Base-by-base conservation (phyloP, 208 protist genomes). In the Crithidia thermophila region DNA sequence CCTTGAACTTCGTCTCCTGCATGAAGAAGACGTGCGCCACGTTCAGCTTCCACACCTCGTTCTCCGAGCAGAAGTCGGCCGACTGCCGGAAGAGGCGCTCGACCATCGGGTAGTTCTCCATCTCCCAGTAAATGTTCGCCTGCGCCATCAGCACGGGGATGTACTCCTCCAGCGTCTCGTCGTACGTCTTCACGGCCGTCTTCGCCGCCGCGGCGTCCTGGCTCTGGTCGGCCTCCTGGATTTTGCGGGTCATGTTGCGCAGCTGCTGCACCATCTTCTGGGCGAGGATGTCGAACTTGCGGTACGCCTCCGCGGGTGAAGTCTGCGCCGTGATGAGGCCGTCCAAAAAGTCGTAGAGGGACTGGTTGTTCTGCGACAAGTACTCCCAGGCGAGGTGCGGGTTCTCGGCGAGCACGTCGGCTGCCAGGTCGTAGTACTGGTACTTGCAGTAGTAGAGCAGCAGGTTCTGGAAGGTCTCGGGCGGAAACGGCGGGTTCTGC, bases 61-160 rank as follows among this genome's bases (percentile, higher is more conserved):
- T 93, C 70, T 98, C 95, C 9, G 87, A 95, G 82, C 94, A 98
- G 76, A 99, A 98, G 69, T 99, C 96, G 14, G 94, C 91, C 10
- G 91, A 97, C 76, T 98, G 93, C 30, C 93, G 86, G 67, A 99
- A 98, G 28, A 97, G 92, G 69, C 94, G 90, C 77, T 98, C 96
- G 14, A 98, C 97, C 70, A 93, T 88, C 20, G 87, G 84, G 70
- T 98, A 99, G 76, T 99, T 98, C 53, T 99, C 91, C 60, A 98
- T 91, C 58, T 99, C 94, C 98, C 98, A 99, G 83, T 98, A 99
- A 37, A 99, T 98, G 74, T 98, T 98, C n/a, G 98, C 97, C 86
- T 97, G 90, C 34, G 88, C 88, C 94, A 98, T 98, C 6, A 99
- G 90, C 11, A 99, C 94, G 0, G 97, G 97, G 45, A 99, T 98